Base-by-base conservation (phyloP, 768 basidiomycete species). In the Xerocomus brunneocitrinus region DNA sequence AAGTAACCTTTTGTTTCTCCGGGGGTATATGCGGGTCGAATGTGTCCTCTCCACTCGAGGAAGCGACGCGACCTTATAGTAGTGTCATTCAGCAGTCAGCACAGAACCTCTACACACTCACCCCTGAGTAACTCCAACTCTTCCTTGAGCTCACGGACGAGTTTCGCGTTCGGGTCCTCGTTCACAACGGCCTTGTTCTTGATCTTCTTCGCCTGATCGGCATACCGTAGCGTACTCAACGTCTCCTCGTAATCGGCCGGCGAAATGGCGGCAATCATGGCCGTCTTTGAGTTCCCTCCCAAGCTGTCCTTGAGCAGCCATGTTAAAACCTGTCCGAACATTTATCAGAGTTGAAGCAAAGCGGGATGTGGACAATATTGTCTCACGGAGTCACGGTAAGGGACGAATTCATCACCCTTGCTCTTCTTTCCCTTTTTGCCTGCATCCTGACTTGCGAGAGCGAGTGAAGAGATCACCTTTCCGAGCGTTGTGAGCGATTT, bases 221-320 rank as follows among this genome's bases (percentile, higher is more conserved):
- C 97, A 72, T 99, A 98, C 5, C 97, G 89, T 54, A 99, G 76
- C 2, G 95, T 98, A 72, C 92, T 92, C 56, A 98, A 76, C 14
- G 95, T 98, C 71, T 98, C 95, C 60, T 98, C 95, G 65, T 98
- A 98, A 73, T 98, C 94, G 43, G 94, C 95, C n/a, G 94, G 95
- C 42, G 93, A 85, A 57, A 99, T 98, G 36, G 97, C 97, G 47
- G 97, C 97, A 59, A 99, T 98, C 97, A 99, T 98, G 5, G 95
- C 94, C 4, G 95, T 99, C 76, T 97, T 95, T 32, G 91, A 94
- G 73, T 95, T 95, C 6, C 91, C 97, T 22, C 97, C 97, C 49
- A 98, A 76, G 67, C 91, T 94, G 74, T 99, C 97, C 73, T 99
- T 99, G 60, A 99, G 75, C 27, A 99, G 76, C 97, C 97, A 99